A percentile compares a stretch with the other conserved stretches of the same genome.
Evolutionary conservation across 2,329 filamentous ascomycete genomes (phyloP).

Genomic region (Alternaria novae-zelandiae): DNA sequence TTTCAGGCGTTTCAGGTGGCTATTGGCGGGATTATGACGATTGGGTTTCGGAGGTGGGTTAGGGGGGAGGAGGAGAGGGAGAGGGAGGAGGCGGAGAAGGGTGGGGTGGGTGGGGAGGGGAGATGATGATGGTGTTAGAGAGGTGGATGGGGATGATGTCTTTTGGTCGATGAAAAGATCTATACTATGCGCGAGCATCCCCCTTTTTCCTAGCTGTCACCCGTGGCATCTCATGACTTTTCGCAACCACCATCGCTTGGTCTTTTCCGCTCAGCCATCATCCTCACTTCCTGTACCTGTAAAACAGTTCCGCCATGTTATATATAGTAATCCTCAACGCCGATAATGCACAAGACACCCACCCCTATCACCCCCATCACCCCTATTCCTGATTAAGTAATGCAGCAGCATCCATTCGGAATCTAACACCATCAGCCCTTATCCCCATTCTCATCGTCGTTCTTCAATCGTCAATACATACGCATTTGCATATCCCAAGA

Average conservation of each 20-base stretch:
- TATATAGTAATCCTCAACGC: slow-evolving; percentile 12
- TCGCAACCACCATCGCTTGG: neutral
- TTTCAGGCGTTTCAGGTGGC: slow-evolving; percentile 57
- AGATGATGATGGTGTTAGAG: no score
- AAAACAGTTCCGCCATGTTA: neutral
- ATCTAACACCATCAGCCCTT: slow-evolving; percentile 18
- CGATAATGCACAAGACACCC: neutral
- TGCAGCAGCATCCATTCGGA: slow-evolving; percentile 41
- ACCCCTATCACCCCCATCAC: neutral
- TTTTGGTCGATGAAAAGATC: neutral
- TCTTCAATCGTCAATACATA: slow-evolving; percentile 13
- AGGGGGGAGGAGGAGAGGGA: slow-evolving; percentile 64
- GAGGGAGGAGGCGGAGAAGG: slow-evolving; percentile 39
- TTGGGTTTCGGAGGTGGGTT: slow-evolving; percentile 53
- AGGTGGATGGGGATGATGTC: no score
- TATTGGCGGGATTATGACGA: slow-evolving; percentile 51
- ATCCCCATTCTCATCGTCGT: neutral
- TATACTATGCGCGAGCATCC: neutral
- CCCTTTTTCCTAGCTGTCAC: neutral
- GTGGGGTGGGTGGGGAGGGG: no score
- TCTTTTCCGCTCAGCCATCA: neutral
- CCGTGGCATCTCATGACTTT: neutral
- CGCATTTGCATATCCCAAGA: slow-evolving; percentile 29
- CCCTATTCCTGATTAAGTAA: neutral
- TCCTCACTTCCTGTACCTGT: neutral